phyloP scores from a whole-genome alignment of 2,329 filamentous ascomycete genomes.

The Alternaria panax region DNA sequence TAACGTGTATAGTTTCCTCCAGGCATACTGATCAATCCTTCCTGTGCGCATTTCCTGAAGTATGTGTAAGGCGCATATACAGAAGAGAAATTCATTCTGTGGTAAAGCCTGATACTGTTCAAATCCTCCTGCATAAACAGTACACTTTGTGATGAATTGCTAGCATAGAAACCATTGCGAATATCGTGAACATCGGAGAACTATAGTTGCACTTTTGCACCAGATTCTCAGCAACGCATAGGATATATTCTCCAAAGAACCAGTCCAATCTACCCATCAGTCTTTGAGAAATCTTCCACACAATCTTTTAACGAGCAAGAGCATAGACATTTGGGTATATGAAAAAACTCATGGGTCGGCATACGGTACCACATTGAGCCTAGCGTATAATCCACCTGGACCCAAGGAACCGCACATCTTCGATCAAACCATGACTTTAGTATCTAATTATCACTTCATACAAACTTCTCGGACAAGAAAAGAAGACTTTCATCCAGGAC shows the following conservation, averaged over 20 bases:
- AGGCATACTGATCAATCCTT: neutral
- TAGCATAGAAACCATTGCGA: too few species aligned
- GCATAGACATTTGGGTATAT: neutral
- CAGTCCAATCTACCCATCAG: rapidly evolving
- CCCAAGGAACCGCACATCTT: neutral
- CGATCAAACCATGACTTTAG: neutral
- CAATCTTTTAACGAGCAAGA: neutral
- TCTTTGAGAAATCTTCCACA: neutral
- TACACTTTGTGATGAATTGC: too few species aligned
- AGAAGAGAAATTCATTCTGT: rapidly evolving
- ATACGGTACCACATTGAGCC: neutral
- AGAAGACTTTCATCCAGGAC: neutral
- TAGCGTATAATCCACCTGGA: neutral
- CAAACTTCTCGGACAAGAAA: neutral
- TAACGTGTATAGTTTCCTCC: rapidly evolving
- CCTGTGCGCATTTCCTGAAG: too few species aligned
- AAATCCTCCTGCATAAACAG: too few species aligned
- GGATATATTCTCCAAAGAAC: neutral
- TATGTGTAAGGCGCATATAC: too few species aligned
- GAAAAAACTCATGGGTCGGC: neutral
- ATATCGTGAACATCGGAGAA: too few species aligned
- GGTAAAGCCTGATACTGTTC: too few species aligned
- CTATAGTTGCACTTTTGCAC: too few species aligned
- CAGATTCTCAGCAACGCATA: too few species aligned
- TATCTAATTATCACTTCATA: neutral